A percentile compares a stretch with the other conserved stretches of the same genome.
These are phyloP conservation scores for Globisporangium middletonii DNA, from an alignment of 352 stramenopile species.

Conservation along the genomic window DNA sequence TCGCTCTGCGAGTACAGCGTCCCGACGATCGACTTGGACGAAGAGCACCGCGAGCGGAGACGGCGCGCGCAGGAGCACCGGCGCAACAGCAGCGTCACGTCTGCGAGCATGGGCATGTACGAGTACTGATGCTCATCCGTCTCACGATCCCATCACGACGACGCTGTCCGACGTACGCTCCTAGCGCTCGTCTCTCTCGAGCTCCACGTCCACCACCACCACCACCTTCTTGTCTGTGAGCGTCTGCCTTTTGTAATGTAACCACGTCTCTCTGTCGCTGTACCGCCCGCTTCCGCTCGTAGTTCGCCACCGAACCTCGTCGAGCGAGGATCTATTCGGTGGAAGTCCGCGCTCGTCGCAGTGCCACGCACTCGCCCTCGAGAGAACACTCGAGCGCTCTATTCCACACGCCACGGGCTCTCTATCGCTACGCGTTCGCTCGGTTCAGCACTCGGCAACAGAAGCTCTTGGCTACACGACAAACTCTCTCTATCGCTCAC, in stretches of 20 bases:
- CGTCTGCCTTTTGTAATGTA: neutral
- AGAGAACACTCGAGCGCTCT: too few relatives aligned
- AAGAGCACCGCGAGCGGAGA: slow-evolving; percentile 69
- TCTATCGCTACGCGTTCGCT: neutral
- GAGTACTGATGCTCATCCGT: slow-evolving; percentile 5
- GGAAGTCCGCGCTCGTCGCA: too few relatives aligned
- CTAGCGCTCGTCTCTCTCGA: neutral
- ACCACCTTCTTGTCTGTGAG: neutral
- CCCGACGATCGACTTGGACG: slow-evolving; percentile 50
- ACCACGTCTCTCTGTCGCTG: neutral
- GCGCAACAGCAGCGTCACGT: slow-evolving; percentile 68
- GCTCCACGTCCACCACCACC: neutral
- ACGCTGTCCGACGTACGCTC: neutral
- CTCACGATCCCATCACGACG: neutral
- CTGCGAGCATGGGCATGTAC: slow-evolving; percentile 18
- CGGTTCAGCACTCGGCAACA: neutral
- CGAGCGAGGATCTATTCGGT: too few relatives aligned
- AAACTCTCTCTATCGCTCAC: neutral
- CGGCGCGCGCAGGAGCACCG: slow-evolving; percentile 63
- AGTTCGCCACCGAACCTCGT: too few relatives aligned
- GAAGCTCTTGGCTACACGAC: too few relatives aligned
- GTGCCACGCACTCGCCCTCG: too few relatives aligned
- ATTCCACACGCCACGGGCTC: too few relatives aligned
- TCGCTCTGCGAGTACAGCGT: slow-evolving; percentile 76
- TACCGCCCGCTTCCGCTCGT: too few relatives aligned